Evolutionary conservation across 768 basidiomycete species (phyloP).

Genomic region (Leucocoprinus birnbaumii): DNA sequence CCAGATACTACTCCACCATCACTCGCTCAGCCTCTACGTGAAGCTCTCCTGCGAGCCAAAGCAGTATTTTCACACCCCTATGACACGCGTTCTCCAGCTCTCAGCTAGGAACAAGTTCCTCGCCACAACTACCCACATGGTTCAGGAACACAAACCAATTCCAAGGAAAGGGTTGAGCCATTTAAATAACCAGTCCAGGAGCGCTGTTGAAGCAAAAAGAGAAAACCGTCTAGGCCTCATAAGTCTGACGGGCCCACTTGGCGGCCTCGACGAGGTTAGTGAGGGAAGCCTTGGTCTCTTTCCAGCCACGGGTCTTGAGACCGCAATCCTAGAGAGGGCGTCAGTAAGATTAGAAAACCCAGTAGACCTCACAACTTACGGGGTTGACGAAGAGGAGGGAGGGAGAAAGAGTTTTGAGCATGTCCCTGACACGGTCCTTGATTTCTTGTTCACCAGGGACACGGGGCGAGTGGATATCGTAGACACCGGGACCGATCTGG

Average conservation of each 20-base stretch:
- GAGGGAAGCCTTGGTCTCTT: slow-evolving; percentile 92
- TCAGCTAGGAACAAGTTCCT: slow-evolving; percentile 19
- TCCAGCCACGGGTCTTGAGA: slow-evolving; percentile 98
- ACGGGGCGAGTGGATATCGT: slow-evolving; percentile 99
- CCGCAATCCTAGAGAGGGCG: slow-evolving; percentile 71
- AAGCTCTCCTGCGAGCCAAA: slow-evolving; percentile 35
- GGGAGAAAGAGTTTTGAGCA: slow-evolving; percentile 79
- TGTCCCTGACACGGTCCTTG: slow-evolving; percentile 83
- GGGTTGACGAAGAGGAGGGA: slow-evolving; percentile 92
- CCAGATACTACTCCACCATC: slow-evolving; percentile 48
- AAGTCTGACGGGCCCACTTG: slow-evolving; percentile 86
- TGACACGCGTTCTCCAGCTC: slow-evolving; percentile 3
- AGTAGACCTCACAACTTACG: slow-evolving; percentile 27
- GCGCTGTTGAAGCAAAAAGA: slow-evolving; percentile 90
- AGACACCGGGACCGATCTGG: slow-evolving; percentile 97
- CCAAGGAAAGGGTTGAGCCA: slow-evolving; percentile 16
- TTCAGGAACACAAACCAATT: slow-evolving; percentile 36
- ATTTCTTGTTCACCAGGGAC: slow-evolving; percentile 93
- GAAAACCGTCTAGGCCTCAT: slow-evolving; percentile 57
- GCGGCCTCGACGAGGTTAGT: slow-evolving; percentile 87
- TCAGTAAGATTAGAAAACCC: neutral
- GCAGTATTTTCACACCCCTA: slow-evolving; percentile 31
- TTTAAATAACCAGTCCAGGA: slow-evolving; percentile 66
- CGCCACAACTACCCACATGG: slow-evolving; percentile 51
- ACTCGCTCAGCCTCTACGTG: slow-evolving; percentile 36